These are phyloP conservation scores for Vaccinium vitisidaea DNA, from an alignment of 148 eudicot genomes.

Conservation along the genomic window DNA sequence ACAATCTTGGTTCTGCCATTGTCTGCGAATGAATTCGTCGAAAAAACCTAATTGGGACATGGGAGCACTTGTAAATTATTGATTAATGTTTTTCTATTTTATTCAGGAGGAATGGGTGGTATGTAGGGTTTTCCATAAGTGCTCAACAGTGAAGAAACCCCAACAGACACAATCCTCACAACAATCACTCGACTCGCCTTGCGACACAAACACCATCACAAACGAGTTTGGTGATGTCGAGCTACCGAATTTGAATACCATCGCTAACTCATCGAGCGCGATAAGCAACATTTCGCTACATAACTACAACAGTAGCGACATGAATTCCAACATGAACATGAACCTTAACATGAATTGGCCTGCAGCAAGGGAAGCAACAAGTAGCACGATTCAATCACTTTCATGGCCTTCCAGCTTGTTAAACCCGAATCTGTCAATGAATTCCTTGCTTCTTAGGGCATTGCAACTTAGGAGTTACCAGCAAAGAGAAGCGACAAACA, in stretches of 20 bases:
- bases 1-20: too few species aligned
- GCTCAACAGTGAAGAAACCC: constrained; percentile 49
- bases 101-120: constrained; percentile 93
- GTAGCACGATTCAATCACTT: constrained; percentile 24
- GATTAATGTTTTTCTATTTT: neutral
- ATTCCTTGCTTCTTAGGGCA: constrained; percentile 67
- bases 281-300: constrained; percentile 34
- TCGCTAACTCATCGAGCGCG: constrained; percentile 33
- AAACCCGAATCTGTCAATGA: constrained; percentile 52
- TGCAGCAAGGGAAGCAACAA: constrained; percentile 24
- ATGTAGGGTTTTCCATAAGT: constrained; percentile 80
- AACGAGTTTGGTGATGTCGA: constrained; percentile 70
- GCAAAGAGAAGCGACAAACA: constrained; percentile 35
- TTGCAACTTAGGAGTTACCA: constrained; percentile 53
- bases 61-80: neutral
- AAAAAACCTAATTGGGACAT: too few species aligned
- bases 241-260: constrained; percentile 35
- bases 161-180: constrained; percentile 56
- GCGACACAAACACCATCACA: constrained; percentile 42
- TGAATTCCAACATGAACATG: constrained; percentile 15
- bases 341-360: constrained; percentile 36
- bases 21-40: too few species aligned
- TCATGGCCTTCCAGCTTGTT: constrained; percentile 55
- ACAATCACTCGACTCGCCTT: constrained; percentile 49
- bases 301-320: constrained; percentile 14